Base-by-base conservation (phyloP, 2,329 filamentous ascomycete genomes). In the Verticillium tricorpus region DNA sequence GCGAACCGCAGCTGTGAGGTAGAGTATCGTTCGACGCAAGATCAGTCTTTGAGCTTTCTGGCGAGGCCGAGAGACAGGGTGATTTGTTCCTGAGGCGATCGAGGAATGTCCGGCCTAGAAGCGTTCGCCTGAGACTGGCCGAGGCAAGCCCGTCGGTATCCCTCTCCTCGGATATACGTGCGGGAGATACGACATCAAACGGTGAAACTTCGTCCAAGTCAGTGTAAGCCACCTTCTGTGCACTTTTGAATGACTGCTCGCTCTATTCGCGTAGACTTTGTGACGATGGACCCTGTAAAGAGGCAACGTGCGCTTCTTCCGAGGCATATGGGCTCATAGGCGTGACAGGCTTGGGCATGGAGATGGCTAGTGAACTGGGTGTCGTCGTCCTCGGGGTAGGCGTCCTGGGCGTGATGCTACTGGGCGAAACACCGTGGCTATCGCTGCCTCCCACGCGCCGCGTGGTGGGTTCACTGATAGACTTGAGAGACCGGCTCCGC, bases 231-330 rank as follows among this genome's bases (percentile, higher is more conserved):
- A 62, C 22, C 45, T 39, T 25, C 22, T 31, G 17, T 35, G 35
- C 11, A 17, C 35, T 50, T 31, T 35, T 14, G 58, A 37, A n/a
- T 12, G 52, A 19, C 9, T 25, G 17, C 45, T 12, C 5, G 45
- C 60, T 57, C 45, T n/a, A 50, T 50, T 50, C 55, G 25, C 55
- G 55, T 12, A 56, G 22, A 15, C 17, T 56, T 52, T 50, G 45
- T n/a, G 45, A 50, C 35, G 55, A 58, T 19, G 72, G 73, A 39
- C 67, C 72, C 61, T 84, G 81, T 3, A 84, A 67, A 0, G 80
- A 82, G 3, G 76, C 70, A 0, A 84, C 80, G 62, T 82, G 81
- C 0, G 77, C 78, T 17, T 77, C 76, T 63, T 84, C 81, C 0
- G 78, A 79, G 8, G 80, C 67, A 63, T 77, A 83, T 0, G 80